Evolutionary conservation across 1,284 basidiomycete species (phyloP).

Genomic region (Ceratobasidium sp.): DNA sequence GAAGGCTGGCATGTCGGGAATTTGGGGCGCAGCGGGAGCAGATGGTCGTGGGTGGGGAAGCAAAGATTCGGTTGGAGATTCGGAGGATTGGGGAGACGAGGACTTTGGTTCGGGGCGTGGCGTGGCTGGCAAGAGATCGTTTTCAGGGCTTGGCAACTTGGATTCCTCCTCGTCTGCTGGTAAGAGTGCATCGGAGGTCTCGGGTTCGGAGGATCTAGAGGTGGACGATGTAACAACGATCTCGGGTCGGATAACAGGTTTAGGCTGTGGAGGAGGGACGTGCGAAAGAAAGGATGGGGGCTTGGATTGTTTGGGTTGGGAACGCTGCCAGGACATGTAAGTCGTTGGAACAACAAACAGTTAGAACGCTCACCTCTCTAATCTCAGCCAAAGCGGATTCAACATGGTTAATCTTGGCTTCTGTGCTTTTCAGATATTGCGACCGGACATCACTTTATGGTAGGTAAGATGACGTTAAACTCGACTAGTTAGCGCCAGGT

Average conservation of each 20-base stretch:
- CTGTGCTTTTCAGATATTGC: conserved; percentile 23
- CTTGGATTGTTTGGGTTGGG: conserved; percentile 39
- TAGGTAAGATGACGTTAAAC: conserved; percentile 4
- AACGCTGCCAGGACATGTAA: conserved; percentile 5
- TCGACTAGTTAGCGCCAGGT: background rate
- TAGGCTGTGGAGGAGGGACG: conserved; percentile 32
- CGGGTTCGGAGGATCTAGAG: conserved; percentile 12
- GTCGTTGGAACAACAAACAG: background rate
- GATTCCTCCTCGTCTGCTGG: conserved; percentile 49
- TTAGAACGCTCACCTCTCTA: conserved; percentile 10
- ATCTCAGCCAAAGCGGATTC: conserved; percentile 25
- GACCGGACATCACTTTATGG: conserved; percentile 7
- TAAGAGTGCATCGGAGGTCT: conserved; percentile 24
- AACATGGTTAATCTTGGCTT: conserved; percentile 32
- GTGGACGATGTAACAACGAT: conserved; percentile 12
- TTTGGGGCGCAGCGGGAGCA: conserved; percentile 49
- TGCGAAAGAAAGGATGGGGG: conserved; percentile 37
- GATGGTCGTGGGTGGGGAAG: conserved; percentile 31
- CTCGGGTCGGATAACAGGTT: conserved; percentile 9
- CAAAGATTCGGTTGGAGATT: conserved; percentile 43
- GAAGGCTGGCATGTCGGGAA: conserved; percentile 61
- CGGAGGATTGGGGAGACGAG: conserved; percentile 53
- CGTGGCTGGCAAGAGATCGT: conserved; percentile 52
- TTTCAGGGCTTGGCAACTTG: conserved; percentile 47
- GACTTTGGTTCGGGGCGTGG: conserved; percentile 53